Evolutionary conservation across 495 filamentous ascomycete genomes (phyloP).

Genomic region (Penicillium ochrochloron): DNA sequence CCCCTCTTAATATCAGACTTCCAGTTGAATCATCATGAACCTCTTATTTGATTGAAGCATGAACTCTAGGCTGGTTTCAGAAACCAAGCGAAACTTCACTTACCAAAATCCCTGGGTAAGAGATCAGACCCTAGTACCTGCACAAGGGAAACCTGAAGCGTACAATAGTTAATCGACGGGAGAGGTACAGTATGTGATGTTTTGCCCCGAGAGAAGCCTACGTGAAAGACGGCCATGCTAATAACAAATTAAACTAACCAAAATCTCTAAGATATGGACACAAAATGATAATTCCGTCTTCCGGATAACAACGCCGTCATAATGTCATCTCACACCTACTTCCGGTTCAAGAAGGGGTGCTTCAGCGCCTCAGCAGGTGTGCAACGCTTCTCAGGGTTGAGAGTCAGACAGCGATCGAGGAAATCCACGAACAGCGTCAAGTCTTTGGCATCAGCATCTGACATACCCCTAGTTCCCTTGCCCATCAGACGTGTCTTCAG

Average conservation of each 20-base stretch:
- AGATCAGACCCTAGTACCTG: too few species aligned
- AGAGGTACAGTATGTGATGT: too few species aligned
- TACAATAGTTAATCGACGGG: too few species aligned
- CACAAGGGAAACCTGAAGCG: too few species aligned
- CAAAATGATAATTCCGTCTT: background rate
- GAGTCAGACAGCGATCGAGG: conserved; percentile 80
- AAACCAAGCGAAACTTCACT: too few species aligned
- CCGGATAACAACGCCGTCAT: background rate
- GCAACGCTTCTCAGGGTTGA: conserved; percentile 93
- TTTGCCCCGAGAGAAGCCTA: background rate
- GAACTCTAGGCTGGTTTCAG: too few species aligned
- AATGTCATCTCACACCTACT: conserved; percentile 10
- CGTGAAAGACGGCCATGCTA: background rate
- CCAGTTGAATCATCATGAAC: too few species aligned
- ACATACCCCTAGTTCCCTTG: conserved; percentile 70
- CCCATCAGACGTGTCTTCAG: conserved; percentile 75
- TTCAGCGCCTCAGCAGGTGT: conserved; percentile 84
- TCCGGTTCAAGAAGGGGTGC: conserved; percentile 75
- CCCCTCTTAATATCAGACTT: background rate
- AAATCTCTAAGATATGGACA: background rate
- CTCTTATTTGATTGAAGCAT: too few species aligned
- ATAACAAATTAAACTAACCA: background rate
- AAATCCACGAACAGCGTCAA: conserved; percentile 82
- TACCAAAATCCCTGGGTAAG: too few species aligned
- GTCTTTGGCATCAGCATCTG: conserved; percentile 76